A percentile compares a stretch with the other conserved stretches of the same genome.
phyloP scores from a whole-genome alignment of 2,329 filamentous ascomycete species.

The Aspergillus ruber region DNA sequence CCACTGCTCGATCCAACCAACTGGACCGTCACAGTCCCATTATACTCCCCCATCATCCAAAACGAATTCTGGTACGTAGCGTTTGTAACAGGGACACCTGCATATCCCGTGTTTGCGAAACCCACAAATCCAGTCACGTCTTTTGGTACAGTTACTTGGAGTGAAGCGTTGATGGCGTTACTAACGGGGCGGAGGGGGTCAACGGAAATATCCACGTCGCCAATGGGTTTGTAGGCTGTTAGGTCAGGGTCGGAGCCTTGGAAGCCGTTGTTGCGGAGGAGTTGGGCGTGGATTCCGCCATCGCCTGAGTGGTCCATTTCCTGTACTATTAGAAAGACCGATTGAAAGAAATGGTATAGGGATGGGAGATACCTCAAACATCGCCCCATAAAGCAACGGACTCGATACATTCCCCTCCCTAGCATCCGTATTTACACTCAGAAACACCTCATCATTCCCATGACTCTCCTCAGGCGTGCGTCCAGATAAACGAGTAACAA shows the following conservation, averaged over 20 bases:
- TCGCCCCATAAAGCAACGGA: constrained; percentile 28
- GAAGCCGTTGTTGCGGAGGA: constrained; percentile 26
- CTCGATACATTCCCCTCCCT: constrained; percentile 25
- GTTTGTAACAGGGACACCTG: constrained; percentile 22
- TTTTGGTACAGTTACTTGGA: constrained; percentile 4
- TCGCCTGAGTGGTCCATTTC: constrained; percentile 29
- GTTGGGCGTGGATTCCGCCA: not conserved
- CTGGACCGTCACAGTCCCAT: constrained; percentile 17
- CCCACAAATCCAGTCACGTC: constrained; percentile 25
- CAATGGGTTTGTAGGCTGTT: constrained; percentile 22
- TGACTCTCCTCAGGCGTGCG: no score
- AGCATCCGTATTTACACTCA: not conserved
- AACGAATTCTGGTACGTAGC: constrained; percentile 24
- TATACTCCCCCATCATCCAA: constrained; percentile 27
- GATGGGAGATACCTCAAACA: constrained; percentile 30
- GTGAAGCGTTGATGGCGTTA: constrained; percentile 21
- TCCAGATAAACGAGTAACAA: no score
- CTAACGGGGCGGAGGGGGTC: constrained; percentile 19
- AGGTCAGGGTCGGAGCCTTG: constrained; percentile 21
- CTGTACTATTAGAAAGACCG: constrained; percentile 8
- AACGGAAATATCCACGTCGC: constrained; percentile 19
- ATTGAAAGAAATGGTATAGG: not conserved
- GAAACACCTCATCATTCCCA: no score
- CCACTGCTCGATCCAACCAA: constrained; percentile 19
- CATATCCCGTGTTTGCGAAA: constrained; percentile 42